Base-by-base conservation (phyloP, 345 rosid species). In the Salix caprea region DNA sequence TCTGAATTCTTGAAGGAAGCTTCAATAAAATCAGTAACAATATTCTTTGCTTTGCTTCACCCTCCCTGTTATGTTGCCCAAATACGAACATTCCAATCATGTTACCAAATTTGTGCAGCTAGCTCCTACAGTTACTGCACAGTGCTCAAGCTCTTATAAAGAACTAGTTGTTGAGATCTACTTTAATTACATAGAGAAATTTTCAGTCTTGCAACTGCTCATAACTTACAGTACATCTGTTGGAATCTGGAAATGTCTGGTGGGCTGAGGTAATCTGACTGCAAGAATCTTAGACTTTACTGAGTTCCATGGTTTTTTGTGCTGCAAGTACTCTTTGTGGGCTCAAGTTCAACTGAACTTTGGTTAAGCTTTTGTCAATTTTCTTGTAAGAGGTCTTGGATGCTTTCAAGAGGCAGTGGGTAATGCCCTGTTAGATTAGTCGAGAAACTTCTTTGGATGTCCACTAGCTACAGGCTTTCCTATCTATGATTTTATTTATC, bases 141-240 rank as follows among this genome's bases (percentile, higher is more conserved):
- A 61, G 69, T 23, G 36, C 37, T 18, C 62, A 70, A 78, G 75
- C 30, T 75, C 28, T 66, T 10, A 65, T 46, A 16, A 69, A 32
- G 73, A 67, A 37, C 24, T 39, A 16, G 13, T 44, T 73, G 58
- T 34, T 56, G 32, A 28, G n/a, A 26, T 65, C 40, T 69, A 54
- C 65, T 67, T 72, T 67, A 44, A 24, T 69, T 44, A 64, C 26
- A 71, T 44, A 32, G 44, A 36, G 76, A 52, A 65, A 69, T 34
- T 56, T 77, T 40, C 79, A 21, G 81, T 74, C 44, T 23, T 62
- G 12, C 32, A 21, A 60, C 56, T 37, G 73, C 16, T 80, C 67
- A 12, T 48, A 18, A 10, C 9, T 28, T 56, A 42, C 62, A n/a
- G 32, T 77, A 8, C 18, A 21, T 15, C 28, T 64, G 67, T 60